phyloP scores from a whole-genome alignment of 352 stramenopile species.

The Phytophthora sp. region DNA sequence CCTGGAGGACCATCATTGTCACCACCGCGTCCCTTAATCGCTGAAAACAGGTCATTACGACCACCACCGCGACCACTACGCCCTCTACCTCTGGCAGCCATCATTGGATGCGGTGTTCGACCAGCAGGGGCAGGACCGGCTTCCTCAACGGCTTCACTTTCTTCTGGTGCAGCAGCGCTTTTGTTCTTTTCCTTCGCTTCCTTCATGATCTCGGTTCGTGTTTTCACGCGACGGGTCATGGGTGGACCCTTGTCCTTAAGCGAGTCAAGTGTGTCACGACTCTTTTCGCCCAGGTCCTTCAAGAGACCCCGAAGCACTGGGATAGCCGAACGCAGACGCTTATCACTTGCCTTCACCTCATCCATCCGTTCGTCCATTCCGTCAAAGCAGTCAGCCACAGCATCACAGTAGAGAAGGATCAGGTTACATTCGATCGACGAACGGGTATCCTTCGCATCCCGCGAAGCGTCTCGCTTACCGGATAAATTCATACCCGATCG shows the following conservation, averaged over 20 bases:
- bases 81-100: constrained; percentile 42
- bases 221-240: constrained; percentile 67
- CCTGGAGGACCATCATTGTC: constrained; percentile 47
- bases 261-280: constrained; percentile 49
- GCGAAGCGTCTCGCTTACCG: constrained; percentile 76
- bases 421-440: constrained; percentile 79
- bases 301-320: constrained; percentile 63
- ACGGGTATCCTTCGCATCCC: constrained; percentile 74
- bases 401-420: constrained; percentile 64
- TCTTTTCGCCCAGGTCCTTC: constrained; percentile 74
- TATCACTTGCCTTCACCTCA: constrained; percentile 83
- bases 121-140: constrained; percentile 22
- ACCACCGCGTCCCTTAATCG: constrained; percentile 54
- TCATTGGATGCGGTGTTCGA: constrained; percentile 59
- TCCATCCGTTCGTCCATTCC: constrained; percentile 86
- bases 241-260: constrained; percentile 76
- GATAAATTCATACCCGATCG: constrained; percentile 87
- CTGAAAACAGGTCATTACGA: constrained; percentile 59
- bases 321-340: constrained; percentile 76
- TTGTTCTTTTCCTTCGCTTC: constrained; percentile 87
- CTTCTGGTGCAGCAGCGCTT: constrained; percentile 35
- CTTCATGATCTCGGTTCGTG: constrained; percentile 78
- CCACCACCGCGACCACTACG: constrained; percentile 44
- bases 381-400: constrained; percentile 73
- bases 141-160: constrained; percentile 50